Percentiles rank a stretch among this genome's conserved stretches.
These are phyloP conservation scores for Sporothrix phasma DNA, from an alignment of 2,329 filamentous ascomycete genomes.

Conservation along the genomic window DNA sequence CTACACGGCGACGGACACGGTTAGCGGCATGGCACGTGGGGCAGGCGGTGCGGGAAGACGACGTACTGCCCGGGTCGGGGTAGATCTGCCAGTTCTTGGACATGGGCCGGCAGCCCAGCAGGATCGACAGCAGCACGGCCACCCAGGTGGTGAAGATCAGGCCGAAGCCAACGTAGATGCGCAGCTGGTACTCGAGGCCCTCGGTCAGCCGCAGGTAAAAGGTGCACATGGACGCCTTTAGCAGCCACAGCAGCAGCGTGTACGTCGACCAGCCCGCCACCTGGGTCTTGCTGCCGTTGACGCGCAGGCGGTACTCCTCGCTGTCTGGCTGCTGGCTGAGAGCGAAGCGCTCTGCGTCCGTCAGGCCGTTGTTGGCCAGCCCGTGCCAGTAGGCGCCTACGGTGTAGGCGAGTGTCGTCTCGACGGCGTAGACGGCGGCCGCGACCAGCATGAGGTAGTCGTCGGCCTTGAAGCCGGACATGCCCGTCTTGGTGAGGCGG, in stretches of 20 bases:
- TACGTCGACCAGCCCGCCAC: conserved; percentile 25
- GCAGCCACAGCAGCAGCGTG: conserved; percentile 23
- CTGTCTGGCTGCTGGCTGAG: conserved; percentile 24
- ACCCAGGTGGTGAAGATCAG: conserved; percentile 28
- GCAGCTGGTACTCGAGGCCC: conserved; percentile 23
- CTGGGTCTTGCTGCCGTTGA: conserved; percentile 29
- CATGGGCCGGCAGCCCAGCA: conserved; percentile 29
- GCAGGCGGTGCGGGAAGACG: background rate
- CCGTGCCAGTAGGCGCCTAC: conserved; percentile 24
- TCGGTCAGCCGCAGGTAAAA: conserved; percentile 27
- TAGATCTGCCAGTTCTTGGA: conserved; percentile 34
- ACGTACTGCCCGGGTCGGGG: conserved; percentile 32
- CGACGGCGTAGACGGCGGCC: conserved; percentile 26
- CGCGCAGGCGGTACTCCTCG: conserved; percentile 24
- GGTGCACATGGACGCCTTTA: conserved; percentile 24
- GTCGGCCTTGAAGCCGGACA: conserved; percentile 42
- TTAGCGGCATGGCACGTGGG: background rate
- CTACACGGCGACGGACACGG: conserved; percentile 20
- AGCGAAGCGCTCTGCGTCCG: conserved; percentile 22
- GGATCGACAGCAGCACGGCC: conserved; percentile 25
- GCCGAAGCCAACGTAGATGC: conserved; percentile 28
- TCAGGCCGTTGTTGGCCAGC: conserved; percentile 28
- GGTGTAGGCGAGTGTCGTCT: conserved; percentile 25
- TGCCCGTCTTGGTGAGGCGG: conserved; percentile 38
- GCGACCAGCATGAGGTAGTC: conserved; percentile 51